Conservation (phyloP, 352 stramenopile species). For the Peronospora belbahrii region DNA sequence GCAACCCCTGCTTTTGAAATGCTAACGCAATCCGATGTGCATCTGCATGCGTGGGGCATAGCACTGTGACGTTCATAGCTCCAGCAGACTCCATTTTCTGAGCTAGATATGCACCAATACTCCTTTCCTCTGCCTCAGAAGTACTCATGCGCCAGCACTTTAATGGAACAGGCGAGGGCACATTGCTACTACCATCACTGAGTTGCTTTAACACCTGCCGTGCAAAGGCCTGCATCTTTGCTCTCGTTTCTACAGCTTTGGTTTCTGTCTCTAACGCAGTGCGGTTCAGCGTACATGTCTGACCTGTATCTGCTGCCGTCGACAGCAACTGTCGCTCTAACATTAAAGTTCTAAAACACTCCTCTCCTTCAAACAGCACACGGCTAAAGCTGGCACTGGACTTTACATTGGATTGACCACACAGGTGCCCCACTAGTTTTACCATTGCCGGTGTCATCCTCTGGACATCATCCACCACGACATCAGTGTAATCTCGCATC, state of each 20-base stretch:
- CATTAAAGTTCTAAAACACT: slow-evolving; percentile 27
- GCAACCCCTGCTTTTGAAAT: slow-evolving; percentile 29
- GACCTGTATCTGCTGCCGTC: slow-evolving; percentile 1
- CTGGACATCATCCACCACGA: slow-evolving; percentile 67
- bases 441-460: slow-evolving; percentile 63
- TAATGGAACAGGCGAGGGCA: slow-evolving; percentile 8
- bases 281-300: slow-evolving; percentile 2
- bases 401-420: slow-evolving; percentile 28
- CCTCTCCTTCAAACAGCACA: slow-evolving; percentile 22
- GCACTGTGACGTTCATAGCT: slow-evolving; percentile 19
- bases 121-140: slow-evolving; percentile 18
- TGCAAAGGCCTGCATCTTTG: slow-evolving; percentile 20
- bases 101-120: slow-evolving; percentile 17
- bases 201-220: slow-evolving; percentile 14
- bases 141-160: slow-evolving; percentile 19
- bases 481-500: slow-evolving; percentile 42
- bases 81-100: slow-evolving; percentile 1
- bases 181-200: neutral
- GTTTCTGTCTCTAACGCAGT: neutral
- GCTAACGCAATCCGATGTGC: slow-evolving; percentile 27
- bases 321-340: slow-evolving; percentile 32
- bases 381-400: slow-evolving; percentile 54
- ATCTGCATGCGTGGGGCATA: slow-evolving; percentile 35
- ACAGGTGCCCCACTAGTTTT: slow-evolving; percentile 35
- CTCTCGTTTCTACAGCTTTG: slow-evolving; percentile 1